Evolutionary conservation across 2,329 filamentous ascomycete species (phyloP).

Genomic region (Alternaria longipes): DNA sequence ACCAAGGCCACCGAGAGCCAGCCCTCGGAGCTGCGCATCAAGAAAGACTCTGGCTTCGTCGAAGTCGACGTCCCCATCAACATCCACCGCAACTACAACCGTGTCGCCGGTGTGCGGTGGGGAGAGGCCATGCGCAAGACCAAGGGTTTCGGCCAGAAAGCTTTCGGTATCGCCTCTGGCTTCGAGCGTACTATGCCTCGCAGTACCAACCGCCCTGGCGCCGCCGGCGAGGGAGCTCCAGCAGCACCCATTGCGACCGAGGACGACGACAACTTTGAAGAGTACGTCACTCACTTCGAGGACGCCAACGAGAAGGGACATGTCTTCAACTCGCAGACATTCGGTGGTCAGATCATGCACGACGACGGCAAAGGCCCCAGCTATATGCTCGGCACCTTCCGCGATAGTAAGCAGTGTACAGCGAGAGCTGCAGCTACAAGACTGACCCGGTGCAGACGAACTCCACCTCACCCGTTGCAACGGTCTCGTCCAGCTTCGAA

Average conservation of each 20-base stretch:
- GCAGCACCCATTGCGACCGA: conserved; percentile 52
- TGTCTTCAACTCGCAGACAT: conserved; percentile 80
- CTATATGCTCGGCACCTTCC: conserved; percentile 94
- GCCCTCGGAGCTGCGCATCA: conserved; percentile 81
- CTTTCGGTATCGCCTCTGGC: conserved; percentile 59
- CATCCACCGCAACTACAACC: conserved; percentile 79
- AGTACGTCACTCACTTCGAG: conserved; percentile 62
- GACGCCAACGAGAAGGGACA: conserved; percentile 74
- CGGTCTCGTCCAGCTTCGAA: conserved; percentile 86
- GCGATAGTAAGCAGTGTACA: conserved; percentile 68
- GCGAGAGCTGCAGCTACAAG: background rate
- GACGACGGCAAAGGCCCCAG: conserved; percentile 73
- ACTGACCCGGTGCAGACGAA: conserved; percentile 66
- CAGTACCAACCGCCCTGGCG: conserved; percentile 37
- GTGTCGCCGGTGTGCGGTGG: conserved; percentile 82
- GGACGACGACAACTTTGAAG: conserved; percentile 72
- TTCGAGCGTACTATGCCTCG: conserved; percentile 52
- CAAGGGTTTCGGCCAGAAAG: conserved; percentile 54
- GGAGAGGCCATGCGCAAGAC: conserved; percentile 74
- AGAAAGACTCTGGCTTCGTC: conserved; percentile 81
- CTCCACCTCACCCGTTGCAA: conserved; percentile 86
- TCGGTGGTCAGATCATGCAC: conserved; percentile 81
- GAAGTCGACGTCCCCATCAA: conserved; percentile 90
- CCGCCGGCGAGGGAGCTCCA: conserved; percentile 29
- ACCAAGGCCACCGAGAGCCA: conserved; percentile 61